phyloP scores from a whole-genome alignment of 2,329 filamentous ascomycete species.

The Stromatinia cepivora region DNA sequence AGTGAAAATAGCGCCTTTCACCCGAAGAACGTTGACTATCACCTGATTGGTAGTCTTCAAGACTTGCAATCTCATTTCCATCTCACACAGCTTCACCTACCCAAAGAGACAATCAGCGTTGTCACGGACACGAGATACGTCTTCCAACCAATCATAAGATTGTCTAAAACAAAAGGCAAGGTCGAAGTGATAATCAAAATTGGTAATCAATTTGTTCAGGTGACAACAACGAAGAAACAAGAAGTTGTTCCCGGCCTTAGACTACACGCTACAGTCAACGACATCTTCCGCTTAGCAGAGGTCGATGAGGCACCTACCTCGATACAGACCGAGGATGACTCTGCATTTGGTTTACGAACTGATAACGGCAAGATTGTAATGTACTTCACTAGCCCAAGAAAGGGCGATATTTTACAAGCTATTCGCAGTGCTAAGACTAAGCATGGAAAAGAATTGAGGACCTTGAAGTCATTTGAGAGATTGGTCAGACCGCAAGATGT shows the following conservation, averaged over 20 bases:
- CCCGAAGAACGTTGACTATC: constrained; percentile 64
- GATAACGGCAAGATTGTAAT: constrained; percentile 71
- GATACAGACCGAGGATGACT: constrained; percentile 65
- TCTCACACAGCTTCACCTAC: constrained; percentile 63
- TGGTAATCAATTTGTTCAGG: constrained; percentile 68
- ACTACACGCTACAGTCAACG: constrained; percentile 65
- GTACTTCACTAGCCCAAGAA: constrained; percentile 69
- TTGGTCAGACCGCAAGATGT: constrained; percentile 70
- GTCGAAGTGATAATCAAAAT: constrained; percentile 69
- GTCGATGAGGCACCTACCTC: constrained; percentile 66
- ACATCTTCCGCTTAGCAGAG: constrained; percentile 67
- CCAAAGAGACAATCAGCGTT: constrained; percentile 69
- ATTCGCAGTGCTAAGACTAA: constrained; percentile 64
- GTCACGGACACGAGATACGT: constrained; percentile 65
- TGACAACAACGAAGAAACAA: constrained; percentile 68
- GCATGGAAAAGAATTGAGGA: constrained; percentile 61
- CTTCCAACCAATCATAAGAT: constrained; percentile 63
- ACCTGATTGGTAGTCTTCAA: constrained; percentile 63
- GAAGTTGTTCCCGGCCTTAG: constrained; percentile 64
- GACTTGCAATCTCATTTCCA: constrained; percentile 68
- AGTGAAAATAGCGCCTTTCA: constrained; percentile 62
- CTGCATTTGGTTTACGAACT: constrained; percentile 64
- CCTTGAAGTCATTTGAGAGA: constrained; percentile 62
- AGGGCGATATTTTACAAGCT: constrained; percentile 61
- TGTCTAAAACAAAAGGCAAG: constrained; percentile 70